Evolutionary conservation across 1,284 basidiomycete species (phyloP).

Genomic region (Ustilago crameri): DNA sequence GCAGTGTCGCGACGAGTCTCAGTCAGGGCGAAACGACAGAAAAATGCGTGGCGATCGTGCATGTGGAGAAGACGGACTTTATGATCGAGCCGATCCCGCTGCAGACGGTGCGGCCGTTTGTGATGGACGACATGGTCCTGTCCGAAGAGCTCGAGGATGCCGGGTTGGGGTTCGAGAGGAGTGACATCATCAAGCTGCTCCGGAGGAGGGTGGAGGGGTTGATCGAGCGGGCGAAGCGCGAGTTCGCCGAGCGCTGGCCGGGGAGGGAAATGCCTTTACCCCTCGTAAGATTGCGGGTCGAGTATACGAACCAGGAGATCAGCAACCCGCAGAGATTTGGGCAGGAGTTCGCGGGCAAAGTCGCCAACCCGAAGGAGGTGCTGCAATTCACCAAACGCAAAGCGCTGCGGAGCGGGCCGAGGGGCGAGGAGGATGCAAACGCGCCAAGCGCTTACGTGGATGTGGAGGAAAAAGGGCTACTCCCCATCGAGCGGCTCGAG

Average conservation of each 20-base stretch:
- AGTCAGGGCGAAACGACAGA: slow-evolving; percentile 56
- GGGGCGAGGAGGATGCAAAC: slow-evolving; percentile 13
- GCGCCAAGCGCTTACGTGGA: slow-evolving; percentile 34
- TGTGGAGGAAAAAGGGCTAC: slow-evolving; percentile 44
- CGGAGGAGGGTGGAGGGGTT: slow-evolving; percentile 69
- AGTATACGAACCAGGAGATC: slow-evolving; percentile 61
- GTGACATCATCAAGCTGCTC: slow-evolving; percentile 53
- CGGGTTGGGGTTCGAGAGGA: slow-evolving; percentile 44
- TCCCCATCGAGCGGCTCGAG: slow-evolving; percentile 56
- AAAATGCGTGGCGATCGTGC: slow-evolving; percentile 58
- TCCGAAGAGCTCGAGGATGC: slow-evolving; percentile 72
- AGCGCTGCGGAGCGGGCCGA: slow-evolving; percentile 32
- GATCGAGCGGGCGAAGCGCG: slow-evolving; percentile 78
- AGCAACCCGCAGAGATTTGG: slow-evolving; percentile 93
- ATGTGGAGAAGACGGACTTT: slow-evolving; percentile 82
- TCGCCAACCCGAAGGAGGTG: slow-evolving; percentile 94
- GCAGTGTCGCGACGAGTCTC: slow-evolving; percentile 88
- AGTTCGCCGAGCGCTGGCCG: slow-evolving; percentile 79
- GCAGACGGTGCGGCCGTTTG: slow-evolving; percentile 91
- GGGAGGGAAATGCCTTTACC: slow-evolving; percentile 73
- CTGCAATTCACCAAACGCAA: slow-evolving; percentile 88
- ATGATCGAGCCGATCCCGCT: slow-evolving; percentile 84
- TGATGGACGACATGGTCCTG: slow-evolving; percentile 85
- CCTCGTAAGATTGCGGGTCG: slow-evolving; percentile 80
- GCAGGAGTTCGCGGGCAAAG: slow-evolving; percentile 87